These are phyloP conservation scores for Camellia sinensis DNA, from an alignment of 148 eudicot genomes.

Conservation along the genomic window DNA sequence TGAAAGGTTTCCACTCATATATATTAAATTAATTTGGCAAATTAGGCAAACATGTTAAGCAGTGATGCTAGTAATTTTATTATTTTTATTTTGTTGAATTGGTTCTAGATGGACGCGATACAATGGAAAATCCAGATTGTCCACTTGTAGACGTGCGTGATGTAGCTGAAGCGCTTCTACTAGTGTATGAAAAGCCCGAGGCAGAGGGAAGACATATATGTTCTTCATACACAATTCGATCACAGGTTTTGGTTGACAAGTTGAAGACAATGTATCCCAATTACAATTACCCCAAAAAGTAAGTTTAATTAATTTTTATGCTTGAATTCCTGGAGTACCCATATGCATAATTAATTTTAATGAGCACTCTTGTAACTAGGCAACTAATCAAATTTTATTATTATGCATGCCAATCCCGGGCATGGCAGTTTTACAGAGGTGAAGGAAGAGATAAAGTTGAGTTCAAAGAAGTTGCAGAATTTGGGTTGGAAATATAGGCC, in stretches of 20 bases:
- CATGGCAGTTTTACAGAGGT: conserved; percentile 30
- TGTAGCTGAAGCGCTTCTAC: conserved; percentile 7
- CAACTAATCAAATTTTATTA: not conserved
- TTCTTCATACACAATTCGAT: conserved; percentile 34
- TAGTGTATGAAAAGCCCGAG: conserved; percentile 19
- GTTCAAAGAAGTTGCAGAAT: conserved; percentile 31
- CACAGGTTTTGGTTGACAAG: conserved; percentile 49
- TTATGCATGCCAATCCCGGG: not conserved
- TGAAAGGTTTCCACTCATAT: conserved; percentile 2
- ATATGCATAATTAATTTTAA: not conserved
- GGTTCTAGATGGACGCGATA: not conserved
- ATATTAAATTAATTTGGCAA: no score
- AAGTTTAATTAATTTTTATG: conserved; percentile 1
- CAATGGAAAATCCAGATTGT: not conserved
- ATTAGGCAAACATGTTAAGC: no score
- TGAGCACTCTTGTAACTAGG: no score
- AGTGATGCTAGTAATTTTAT: not conserved
- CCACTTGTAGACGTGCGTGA: not conserved
- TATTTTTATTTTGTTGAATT: not conserved
- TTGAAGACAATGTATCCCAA: conserved; percentile 32
- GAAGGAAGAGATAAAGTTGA: not conserved
- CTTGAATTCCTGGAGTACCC: not conserved
- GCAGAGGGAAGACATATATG: conserved; percentile 21
- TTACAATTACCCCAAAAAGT: conserved; percentile 42
- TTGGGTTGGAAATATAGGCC: conserved; percentile 40